Base-by-base conservation (phyloP, 768 basidiomycete species). In the Tylopilus intermedius region DNA sequence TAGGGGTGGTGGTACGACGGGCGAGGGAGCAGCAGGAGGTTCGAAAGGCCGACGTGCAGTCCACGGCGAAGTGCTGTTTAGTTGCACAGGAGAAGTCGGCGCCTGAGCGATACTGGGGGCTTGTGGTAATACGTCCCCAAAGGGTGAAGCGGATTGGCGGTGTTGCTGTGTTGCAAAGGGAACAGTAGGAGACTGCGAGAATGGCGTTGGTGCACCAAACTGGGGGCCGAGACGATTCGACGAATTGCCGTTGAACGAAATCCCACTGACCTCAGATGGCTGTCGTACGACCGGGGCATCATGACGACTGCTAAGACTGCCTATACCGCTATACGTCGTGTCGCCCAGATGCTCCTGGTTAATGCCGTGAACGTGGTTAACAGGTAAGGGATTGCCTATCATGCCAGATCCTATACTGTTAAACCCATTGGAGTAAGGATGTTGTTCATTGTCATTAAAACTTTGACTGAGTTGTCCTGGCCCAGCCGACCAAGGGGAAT, bases 401-500 rank as follows among this genome's bases (percentile, higher is more conserved):
- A 54, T 30, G 26, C 62, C 48, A 37, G 68, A 47, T 18, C 50
- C 59, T 11, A 55, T 37, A 38, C 56, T 56, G 32, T 59, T 61
- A 18, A 68, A 66, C 24, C 64, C 67, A 42, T 60, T 53, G 9
- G 67, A 39, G 49, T 67, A 64, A 49, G 60, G 55, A 44, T 53
- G 57, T 2, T 52, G 61, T 35, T 71, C 65, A 46, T 45, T 47
- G 42, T 58, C 57, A 30, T 47, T 56, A 22, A 64, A 60, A 41
- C 53, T 51, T 21, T 63, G 69, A 14, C 33, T 51, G 26, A 55
- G 48, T 40, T 59, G 62, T 22, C 60, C 59, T 41, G 66, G 54
- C 13, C 69, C 63, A 42, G 65, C 53, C 51, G 65, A 71, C 76
- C 75, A 76, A 26, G 65, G 67, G 5, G 63, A 65, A 59, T 4